Evolutionary conservation across 106 monocot species (phyloP), one percentile per base, ranked within the genome.

Genomic region (Apostasia shenzhenica): DNA sequence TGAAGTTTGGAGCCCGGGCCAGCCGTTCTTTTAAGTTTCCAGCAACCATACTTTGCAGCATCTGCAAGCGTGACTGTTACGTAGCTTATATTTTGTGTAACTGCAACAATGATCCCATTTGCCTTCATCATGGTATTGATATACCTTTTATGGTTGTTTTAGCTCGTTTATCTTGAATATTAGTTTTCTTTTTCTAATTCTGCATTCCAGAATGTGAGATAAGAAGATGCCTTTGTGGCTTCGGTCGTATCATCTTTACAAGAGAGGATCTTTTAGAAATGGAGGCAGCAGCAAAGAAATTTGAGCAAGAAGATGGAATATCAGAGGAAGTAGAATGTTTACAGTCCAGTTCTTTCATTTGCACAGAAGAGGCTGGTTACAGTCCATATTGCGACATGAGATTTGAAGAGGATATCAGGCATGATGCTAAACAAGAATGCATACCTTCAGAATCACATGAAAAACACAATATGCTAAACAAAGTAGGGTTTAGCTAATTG

Each of bases 41-140:
- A 0, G 81, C 75, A 26, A 70, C 78, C 14, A 66, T 78, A 48
- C 54, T 81, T 39, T 88, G 84, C 60, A 63, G 75, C 62, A 76
- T 84, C 38, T 88, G 88, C 67, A 59, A 79, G 45, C 76, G 84
- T 67, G 88, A 88, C 45, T 84, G 88, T 44, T 88, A 81, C 72
- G 72, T 88, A 5, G 72, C 79, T 58, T 83, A 88, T 56, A 60
- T 84, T 11, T 76, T 53, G 62, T 88, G 88, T 70, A 73, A 79
- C 66, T 88, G 88, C 65, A 61, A 47, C 60, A 62, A 63, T 53
- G 45, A 78, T 68, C 76, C 83, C n/a, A 81, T 81, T n/a, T 88
- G 88, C 61, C 73, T 88, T 65, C 76, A 78, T 51, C 88, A 88
- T 78, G 83, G 87, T 88, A 88, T 48, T 68, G 5, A 66, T n/a